Percentiles rank a stretch among this genome's conserved stretches.
Conservation (phyloP, 2,329 filamentous ascomycete species). For the Leptographium lundbergii region DNA sequence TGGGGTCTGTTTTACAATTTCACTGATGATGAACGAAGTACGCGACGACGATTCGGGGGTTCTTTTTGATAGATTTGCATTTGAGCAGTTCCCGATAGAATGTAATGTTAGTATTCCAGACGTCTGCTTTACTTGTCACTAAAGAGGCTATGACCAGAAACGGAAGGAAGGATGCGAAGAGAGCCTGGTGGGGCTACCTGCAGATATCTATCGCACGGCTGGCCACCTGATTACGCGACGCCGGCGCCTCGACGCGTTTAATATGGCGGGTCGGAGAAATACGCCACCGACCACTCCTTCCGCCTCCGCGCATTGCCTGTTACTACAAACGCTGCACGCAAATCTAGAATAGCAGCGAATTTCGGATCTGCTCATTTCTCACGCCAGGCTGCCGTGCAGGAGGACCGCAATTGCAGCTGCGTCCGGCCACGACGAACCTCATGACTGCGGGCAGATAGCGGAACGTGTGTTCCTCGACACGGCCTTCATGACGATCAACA, state of each 20-base stretch:
- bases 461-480: conserved; percentile 22
- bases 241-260: conserved; percentile 8
- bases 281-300: conserved; percentile 5
- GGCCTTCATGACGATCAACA: conserved; percentile 51
- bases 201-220: not conserved
- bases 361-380: not conserved
- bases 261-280: conserved; percentile 9
- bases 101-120: not conserved
- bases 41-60: not conserved
- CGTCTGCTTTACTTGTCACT: not conserved
- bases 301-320: not conserved
- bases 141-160: not conserved
- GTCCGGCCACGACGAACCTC: conserved; percentile 3
- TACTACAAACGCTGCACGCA: not conserved
- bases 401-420: not conserved
- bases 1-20: not conserved
- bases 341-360: no score
- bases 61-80: not conserved
- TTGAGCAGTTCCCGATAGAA: not conserved
- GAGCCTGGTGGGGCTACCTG: not conserved
- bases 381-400: not conserved
- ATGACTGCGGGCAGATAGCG: conserved; percentile 15
- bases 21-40: not conserved
- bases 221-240: conserved; percentile 7
- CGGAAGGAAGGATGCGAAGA: not conserved